Evolutionary conservation across 768 basidiomycete genomes (phyloP).

Genomic region (Leccinum uliginosum): DNA sequence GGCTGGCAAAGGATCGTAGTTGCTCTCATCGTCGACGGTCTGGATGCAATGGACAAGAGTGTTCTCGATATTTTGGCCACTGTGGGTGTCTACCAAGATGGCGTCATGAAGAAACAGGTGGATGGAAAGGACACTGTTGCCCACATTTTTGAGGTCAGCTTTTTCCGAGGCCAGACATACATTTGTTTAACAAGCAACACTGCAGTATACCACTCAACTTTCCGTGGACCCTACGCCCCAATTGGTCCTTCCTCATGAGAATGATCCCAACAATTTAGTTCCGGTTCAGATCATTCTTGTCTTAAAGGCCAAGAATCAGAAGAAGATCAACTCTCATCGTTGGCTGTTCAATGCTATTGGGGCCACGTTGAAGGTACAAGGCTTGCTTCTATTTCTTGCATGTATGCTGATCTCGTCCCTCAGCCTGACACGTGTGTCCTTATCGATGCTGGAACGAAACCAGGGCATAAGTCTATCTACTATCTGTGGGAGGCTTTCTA

Average conservation of each 20-base stretch:
- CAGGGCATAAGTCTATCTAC: slow-evolving; percentile 93
- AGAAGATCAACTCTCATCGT: slow-evolving; percentile 94
- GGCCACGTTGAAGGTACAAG: slow-evolving; percentile 59
- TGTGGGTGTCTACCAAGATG: slow-evolving; percentile 91
- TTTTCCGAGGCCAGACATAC: slow-evolving; percentile 1
- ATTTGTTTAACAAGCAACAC: slow-evolving; percentile 3
- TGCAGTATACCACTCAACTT: slow-evolving; percentile 91
- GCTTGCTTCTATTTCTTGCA: slow-evolving; percentile 11
- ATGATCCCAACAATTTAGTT: slow-evolving; percentile 88
- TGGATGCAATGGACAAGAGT: slow-evolving; percentile 94
- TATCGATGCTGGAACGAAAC: slow-evolving; percentile 94
- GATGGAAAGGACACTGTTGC: slow-evolving; percentile 87
- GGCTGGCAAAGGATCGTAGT: slow-evolving; percentile 92
- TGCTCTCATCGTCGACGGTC: slow-evolving; percentile 86
- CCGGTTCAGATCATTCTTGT: slow-evolving; percentile 91
- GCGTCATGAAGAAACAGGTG: slow-evolving; percentile 89
- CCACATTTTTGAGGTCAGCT: slow-evolving; percentile 86
- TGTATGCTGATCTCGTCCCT: slow-evolving; percentile 1
- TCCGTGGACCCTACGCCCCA: slow-evolving; percentile 89
- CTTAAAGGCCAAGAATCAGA: slow-evolving; percentile 91
- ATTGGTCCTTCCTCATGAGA: slow-evolving; percentile 83
- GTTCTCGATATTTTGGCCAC: slow-evolving; percentile 86
- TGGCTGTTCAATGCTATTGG: slow-evolving; percentile 97
- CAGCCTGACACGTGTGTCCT: slow-evolving; percentile 91
- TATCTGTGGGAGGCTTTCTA: slow-evolving; percentile 94